These are phyloP conservation scores for Coniochaeta hoffmannii DNA, from an alignment of 2,329 filamentous ascomycete species.

Conservation along the genomic window DNA sequence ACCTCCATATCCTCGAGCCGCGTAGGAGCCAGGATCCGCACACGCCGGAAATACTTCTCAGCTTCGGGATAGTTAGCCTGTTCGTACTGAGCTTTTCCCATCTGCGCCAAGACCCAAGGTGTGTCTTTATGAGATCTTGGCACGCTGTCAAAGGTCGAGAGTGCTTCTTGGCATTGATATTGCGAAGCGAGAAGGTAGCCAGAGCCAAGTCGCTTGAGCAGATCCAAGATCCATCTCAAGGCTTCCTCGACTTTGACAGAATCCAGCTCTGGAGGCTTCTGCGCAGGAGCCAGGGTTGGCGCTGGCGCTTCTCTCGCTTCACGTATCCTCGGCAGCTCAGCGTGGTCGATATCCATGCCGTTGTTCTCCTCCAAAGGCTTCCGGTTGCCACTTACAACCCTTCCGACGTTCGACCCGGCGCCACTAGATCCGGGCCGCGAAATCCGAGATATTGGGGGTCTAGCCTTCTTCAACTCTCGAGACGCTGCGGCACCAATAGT, in stretches of 20 bases:
- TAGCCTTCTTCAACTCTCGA: conserved; percentile 77
- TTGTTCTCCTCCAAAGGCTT: conserved; percentile 65
- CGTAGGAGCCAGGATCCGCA: conserved; percentile 73
- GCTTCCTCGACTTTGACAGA: conserved; percentile 64
- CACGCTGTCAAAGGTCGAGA: conserved; percentile 65
- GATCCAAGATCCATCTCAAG: conserved; percentile 67
- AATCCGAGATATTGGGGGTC: conserved; percentile 60
- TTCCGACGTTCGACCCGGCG: conserved; percentile 58
- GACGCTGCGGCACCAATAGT: conserved; percentile 53
- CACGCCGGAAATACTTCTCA: conserved; percentile 74
- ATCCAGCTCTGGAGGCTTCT: conserved; percentile 42
- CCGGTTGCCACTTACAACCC: conserved; percentile 84
- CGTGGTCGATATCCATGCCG: conserved; percentile 61
- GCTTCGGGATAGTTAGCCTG: conserved; percentile 79
- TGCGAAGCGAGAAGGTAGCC: conserved; percentile 73
- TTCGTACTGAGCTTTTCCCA: conserved; percentile 88
- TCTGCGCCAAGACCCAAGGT: conserved; percentile 85
- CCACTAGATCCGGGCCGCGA: conserved; percentile 58
- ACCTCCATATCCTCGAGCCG: conserved; percentile 94
- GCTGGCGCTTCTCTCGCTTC: conserved; percentile 26
- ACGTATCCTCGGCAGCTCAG: conserved; percentile 45
- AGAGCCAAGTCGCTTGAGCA: conserved; percentile 73
- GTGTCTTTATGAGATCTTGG: conserved; percentile 75
- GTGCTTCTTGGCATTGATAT: conserved; percentile 71
- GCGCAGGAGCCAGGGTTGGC: conserved; percentile 25